phyloP scores from a whole-genome alignment of 306 rosid species.

The Geum urbanum region DNA sequence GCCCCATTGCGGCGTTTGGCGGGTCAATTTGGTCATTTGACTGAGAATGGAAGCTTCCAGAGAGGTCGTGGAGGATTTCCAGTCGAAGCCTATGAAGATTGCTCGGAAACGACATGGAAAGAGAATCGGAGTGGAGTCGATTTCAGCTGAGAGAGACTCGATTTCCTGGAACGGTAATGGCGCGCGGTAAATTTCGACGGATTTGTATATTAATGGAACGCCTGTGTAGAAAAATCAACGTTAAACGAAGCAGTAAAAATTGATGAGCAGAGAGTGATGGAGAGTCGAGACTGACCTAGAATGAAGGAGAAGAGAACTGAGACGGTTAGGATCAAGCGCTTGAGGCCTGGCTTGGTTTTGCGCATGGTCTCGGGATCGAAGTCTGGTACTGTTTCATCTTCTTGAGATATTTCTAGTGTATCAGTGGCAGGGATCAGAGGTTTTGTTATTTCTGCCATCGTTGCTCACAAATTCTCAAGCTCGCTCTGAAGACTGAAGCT shows the following conservation, averaged over 20 bases:
- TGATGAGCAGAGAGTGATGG: conserved; percentile 13
- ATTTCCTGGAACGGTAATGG: conserved; percentile 74
- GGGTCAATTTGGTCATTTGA: conserved; percentile 41
- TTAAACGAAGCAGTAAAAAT: background rate
- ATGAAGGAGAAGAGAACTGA: conserved; percentile 75
- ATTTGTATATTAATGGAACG: conserved; percentile 73
- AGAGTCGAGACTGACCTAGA: conserved; percentile 39
- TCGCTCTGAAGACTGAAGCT: background rate
- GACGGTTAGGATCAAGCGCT: conserved; percentile 61
- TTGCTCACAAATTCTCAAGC: conserved; percentile 32
- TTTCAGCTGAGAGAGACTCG: conserved; percentile 57
- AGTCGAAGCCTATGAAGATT: conserved; percentile 60
- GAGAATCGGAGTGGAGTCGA: conserved; percentile 46
- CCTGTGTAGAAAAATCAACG: conserved; percentile 33
- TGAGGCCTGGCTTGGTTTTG: conserved; percentile 70
- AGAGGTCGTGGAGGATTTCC: conserved; percentile 22
- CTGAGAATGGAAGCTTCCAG: conserved; percentile 35
- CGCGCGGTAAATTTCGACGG: conserved; percentile 86
- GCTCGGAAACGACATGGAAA: conserved; percentile 80
- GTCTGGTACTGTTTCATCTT: conserved; percentile 10
- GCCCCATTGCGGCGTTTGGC: conserved; percentile 44
- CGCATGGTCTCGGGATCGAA: conserved; percentile 60
- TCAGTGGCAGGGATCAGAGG: conserved; percentile 23
- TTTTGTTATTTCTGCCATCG: conserved; percentile 67
- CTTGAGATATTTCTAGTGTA: conserved; percentile 10